phyloP scores from a whole-genome alignment of 306 rosid genomes.

The Carpinus fangiana region DNA sequence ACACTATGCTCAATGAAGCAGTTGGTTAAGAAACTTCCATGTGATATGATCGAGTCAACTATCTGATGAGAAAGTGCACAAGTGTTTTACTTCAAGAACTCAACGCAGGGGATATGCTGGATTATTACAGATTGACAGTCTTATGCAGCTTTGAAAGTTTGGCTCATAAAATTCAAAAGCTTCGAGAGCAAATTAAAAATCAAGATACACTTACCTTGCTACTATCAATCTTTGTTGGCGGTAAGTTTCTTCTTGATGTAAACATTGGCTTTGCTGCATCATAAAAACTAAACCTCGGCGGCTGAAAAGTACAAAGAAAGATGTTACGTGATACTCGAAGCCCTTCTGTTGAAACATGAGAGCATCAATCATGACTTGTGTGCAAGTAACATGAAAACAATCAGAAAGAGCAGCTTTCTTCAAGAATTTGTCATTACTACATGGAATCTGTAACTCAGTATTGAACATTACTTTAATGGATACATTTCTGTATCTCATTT shows the following conservation, averaged over 20 bases:
- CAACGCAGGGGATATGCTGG: background rate
- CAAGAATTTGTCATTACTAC: background rate
- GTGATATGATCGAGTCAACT: slow-evolving; percentile 86
- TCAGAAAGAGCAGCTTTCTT: background rate
- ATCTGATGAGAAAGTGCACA: slow-evolving; percentile 50
- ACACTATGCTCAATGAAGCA: slow-evolving; percentile 86
- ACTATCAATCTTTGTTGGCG: slow-evolving; percentile 80
- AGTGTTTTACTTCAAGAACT: slow-evolving; percentile 15
- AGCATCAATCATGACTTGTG: background rate
- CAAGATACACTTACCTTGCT: slow-evolving; percentile 65
- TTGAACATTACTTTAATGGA: background rate
- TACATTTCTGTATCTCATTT: background rate
- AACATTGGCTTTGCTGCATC: slow-evolving; percentile 86
- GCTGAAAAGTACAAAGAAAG: slow-evolving; percentile 25
- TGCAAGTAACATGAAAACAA: background rate
- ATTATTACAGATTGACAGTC: background rate
- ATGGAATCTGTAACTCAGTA: background rate
- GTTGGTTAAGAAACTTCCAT: slow-evolving; percentile 84
- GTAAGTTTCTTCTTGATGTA: slow-evolving; percentile 94
- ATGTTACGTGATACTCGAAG: background rate
- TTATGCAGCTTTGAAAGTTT: background rate
- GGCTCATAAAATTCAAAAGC: slow-evolving; percentile 12
- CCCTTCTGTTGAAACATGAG: background rate
- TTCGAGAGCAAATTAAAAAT: slow-evolving; percentile 11
- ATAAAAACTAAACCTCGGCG: slow-evolving; percentile 79